A percentile compares a stretch with the other conserved stretches of the same genome.
phyloP scores from a whole-genome alignment of 1,284 basidiomycete genomes.

The Anthracocystis panici-leucophaei region DNA sequence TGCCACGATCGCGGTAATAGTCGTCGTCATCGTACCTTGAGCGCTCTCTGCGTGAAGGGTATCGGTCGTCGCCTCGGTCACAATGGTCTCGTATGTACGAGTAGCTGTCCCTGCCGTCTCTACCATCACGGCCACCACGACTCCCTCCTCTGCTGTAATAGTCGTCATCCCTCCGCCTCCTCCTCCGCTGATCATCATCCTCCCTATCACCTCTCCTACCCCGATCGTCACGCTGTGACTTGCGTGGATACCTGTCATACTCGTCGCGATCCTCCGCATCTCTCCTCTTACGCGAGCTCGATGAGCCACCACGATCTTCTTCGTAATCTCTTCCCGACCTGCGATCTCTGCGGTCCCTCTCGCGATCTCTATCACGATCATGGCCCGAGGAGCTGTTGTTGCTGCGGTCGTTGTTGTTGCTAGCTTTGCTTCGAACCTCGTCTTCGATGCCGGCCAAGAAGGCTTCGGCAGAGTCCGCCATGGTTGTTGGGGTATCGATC shows the following conservation, averaged over 20 bases:
- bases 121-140: constrained; percentile 22
- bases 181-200: constrained; percentile 42
- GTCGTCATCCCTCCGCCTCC: constrained; percentile 52
- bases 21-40: constrained; percentile 48
- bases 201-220: constrained; percentile 60
- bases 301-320: constrained; percentile 29
- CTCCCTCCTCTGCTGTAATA: constrained; percentile 28
- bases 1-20: constrained; percentile 68
- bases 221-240: constrained; percentile 39
- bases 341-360: constrained; percentile 34
- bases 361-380: constrained; percentile 37
- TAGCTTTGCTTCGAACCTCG: constrained; percentile 34
- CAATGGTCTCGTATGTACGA: constrained; percentile 22
- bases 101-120: constrained; percentile 24
- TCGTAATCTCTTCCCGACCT: constrained; percentile 40
- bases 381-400: constrained; percentile 21
- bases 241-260: constrained; percentile 40
- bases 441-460: constrained; percentile 50
- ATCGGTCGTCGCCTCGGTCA: constrained; percentile 37
- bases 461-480: constrained; percentile 45
- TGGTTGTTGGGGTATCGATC: constrained; percentile 8
- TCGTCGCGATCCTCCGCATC: constrained; percentile 46
- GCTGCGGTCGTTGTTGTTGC: constrained; percentile 20
- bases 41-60: constrained; percentile 34
- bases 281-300: constrained; percentile 27